These are phyloP conservation scores for Trichoderma gracile DNA, from an alignment of 2,329 filamentous ascomycete genomes.

Conservation along the genomic window DNA sequence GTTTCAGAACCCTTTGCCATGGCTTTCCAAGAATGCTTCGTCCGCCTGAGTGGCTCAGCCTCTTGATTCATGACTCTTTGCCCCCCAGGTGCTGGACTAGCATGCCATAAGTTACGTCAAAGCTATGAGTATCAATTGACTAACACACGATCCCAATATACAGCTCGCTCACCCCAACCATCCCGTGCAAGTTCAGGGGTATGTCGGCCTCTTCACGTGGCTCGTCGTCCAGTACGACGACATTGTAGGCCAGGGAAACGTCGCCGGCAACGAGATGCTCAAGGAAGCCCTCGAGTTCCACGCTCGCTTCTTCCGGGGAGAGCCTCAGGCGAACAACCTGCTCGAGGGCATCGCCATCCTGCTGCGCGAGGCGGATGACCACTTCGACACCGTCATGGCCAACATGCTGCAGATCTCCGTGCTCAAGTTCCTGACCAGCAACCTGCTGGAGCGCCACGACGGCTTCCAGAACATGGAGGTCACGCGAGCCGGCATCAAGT, in stretches of 20 bases:
- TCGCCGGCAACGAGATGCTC: not conserved
- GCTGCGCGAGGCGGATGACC: not conserved
- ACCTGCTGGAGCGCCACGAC: slow-evolving; percentile 5
- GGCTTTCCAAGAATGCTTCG: too few species aligned
- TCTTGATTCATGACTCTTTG: not conserved
- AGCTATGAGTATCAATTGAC: not conserved
- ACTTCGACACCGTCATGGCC: slow-evolving; percentile 9
- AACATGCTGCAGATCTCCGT: slow-evolving; percentile 14
- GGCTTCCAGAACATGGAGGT: slow-evolving; percentile 16
- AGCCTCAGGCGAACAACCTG: slow-evolving; percentile 7
- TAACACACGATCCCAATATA: not conserved
- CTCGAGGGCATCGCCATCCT: slow-evolving; percentile 2
- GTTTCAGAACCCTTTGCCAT: not conserved
- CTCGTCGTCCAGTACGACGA: slow-evolving; percentile 12
- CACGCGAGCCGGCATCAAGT: slow-evolving; percentile 18
- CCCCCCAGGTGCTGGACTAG: not conserved
- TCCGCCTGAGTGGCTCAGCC: too few species aligned
- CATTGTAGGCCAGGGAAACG: not conserved
- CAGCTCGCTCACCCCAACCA: slow-evolving; percentile 11
- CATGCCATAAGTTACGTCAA: not conserved
- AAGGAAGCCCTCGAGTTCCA: slow-evolving; percentile 10
- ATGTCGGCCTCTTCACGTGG: slow-evolving; percentile 12
- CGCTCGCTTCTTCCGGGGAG: slow-evolving; percentile 19
- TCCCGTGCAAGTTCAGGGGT: slow-evolving; percentile 2
- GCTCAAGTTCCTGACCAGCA: slow-evolving; percentile 12